Evolutionary conservation across 805 yeast species (phyloP), one percentile per base, ranked within the genome.

Genomic region (Teunomyces tritomae): DNA sequence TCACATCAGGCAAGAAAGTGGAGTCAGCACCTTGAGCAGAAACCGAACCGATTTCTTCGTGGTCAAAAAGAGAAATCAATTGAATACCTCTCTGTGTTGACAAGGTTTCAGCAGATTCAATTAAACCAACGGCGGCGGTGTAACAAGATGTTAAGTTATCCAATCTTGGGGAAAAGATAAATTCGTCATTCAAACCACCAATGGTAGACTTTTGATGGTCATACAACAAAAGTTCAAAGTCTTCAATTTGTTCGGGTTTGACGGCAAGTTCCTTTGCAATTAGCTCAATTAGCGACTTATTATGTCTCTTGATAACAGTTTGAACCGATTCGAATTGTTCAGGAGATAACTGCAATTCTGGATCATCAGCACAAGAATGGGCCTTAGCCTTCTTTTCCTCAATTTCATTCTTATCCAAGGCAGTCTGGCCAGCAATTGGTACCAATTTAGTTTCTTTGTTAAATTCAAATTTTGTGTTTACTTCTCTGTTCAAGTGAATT

Each of bases 21-120:
- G 97, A 89, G 60, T 89, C 91, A 1, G 99, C 99, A 54, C 99
- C 99, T 67, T 92, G 97, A 10, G 96, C 96, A 13, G 96, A 86
- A 7, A 83, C 76, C 1, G 97, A 90, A 0, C 99, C 99, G 55
- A 92, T 78, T 65, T 92, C 99, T 68, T 92, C 99, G 65, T 94
- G 98, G 64, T 92, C 99, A 65, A 94, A 92, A 50, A 91, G 73
- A 0, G 96, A 84, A 46, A 90, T 76, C 61, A 91, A 64, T 60
- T 86, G 83, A 36, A 89, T 82, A 39, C 88, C 85, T 2, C 70
- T 52, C 48, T 82, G 85, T 0, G 67, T 56, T 0, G 62, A 67
- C 36, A 85, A 63, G 14, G 62, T 58, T 9, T 69, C 62, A 0
- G 79, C 67, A 2, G 88, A 69, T 48, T 78, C 78, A 35, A 87